phyloP scores from a whole-genome alignment of 805 yeast species.

The Millerozyma miso region DNA sequence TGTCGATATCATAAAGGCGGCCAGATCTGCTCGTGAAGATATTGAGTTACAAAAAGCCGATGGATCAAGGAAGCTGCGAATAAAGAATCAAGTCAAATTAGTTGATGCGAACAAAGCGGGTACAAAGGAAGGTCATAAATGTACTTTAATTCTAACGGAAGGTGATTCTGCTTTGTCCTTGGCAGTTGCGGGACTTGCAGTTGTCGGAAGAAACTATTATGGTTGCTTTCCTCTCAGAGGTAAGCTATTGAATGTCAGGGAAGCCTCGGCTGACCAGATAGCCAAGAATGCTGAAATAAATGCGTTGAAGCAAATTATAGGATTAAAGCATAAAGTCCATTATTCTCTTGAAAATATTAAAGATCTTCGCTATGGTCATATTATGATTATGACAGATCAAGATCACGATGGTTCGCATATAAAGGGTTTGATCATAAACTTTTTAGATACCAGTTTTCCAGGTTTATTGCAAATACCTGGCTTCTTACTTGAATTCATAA shows the following conservation, averaged over 20 bases:
- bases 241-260: constrained; percentile 91
- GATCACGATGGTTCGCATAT: constrained; percentile 99
- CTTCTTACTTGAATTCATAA: constrained; percentile 86
- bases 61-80: constrained; percentile 77
- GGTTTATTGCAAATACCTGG: constrained; percentile 89
- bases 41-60: constrained; percentile 84
- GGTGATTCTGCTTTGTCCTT: constrained; percentile 93
- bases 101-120: constrained; percentile 98
- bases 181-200: constrained; percentile 91
- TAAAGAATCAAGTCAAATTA: constrained; percentile 83
- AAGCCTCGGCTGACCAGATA: constrained; percentile 94
- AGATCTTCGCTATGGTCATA: constrained; percentile 86
- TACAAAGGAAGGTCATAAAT: constrained; percentile 83
- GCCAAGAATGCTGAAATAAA: constrained; percentile 91
- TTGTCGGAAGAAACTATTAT: constrained; percentile 90
- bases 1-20: constrained; percentile 71
- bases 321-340: constrained; percentile 85
- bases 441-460: constrained; percentile 89
- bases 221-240: constrained; percentile 97
- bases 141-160: constrained; percentile 91
- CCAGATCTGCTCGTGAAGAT: constrained; percentile 86
- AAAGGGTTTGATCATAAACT: constrained; percentile 91
- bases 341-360: constrained; percentile 60
- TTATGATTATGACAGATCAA: constrained; percentile 99
- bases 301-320: constrained; percentile 92